Conservation (phyloP, 202 grass and related monocot species). For the Setaria italica region DNA sequence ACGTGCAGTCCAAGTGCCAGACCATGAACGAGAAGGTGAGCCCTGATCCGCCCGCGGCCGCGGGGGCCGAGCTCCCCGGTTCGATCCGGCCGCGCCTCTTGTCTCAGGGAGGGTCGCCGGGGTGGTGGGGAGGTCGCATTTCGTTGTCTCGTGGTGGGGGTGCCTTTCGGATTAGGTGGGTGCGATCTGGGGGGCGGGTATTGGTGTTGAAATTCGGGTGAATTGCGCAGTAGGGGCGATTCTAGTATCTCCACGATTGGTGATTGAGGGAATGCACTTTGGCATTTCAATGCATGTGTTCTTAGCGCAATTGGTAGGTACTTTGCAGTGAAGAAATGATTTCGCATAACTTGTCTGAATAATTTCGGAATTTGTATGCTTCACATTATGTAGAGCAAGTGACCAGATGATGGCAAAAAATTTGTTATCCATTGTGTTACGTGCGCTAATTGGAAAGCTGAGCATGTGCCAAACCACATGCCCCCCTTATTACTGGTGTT, state of each 20-base stretch:
- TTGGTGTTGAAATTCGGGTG: constrained; percentile 3
- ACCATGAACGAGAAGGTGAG: constrained; percentile 95
- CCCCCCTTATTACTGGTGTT: not conserved
- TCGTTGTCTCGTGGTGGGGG: not conserved
- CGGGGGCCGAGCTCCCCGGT: not conserved
- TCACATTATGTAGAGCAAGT: not conserved
- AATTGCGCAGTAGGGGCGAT: not conserved
- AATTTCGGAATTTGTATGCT: not conserved
- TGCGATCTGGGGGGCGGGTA: constrained; percentile 8
- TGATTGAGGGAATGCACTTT: not conserved
- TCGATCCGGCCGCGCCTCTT: not conserved
- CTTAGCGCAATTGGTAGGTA: not conserved
- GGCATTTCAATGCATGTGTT: not conserved
- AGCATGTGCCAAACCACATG: not conserved
- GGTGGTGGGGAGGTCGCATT: constrained; percentile 1
- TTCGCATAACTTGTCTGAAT: not conserved
- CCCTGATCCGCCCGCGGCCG: not conserved
- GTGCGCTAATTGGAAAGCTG: not conserved
- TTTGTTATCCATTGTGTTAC: not conserved
- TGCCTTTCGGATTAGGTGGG: not conserved
- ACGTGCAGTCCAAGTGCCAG: constrained; percentile 98
- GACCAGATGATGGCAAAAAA: not conserved
- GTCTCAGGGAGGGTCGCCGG: not conserved
- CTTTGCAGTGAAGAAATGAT: constrained; percentile 13
- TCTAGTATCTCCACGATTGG: constrained; percentile 14